Evolutionary conservation across 75 land plant genomes (phyloP).

Genomic region (Ceratopteris richardii): DNA sequence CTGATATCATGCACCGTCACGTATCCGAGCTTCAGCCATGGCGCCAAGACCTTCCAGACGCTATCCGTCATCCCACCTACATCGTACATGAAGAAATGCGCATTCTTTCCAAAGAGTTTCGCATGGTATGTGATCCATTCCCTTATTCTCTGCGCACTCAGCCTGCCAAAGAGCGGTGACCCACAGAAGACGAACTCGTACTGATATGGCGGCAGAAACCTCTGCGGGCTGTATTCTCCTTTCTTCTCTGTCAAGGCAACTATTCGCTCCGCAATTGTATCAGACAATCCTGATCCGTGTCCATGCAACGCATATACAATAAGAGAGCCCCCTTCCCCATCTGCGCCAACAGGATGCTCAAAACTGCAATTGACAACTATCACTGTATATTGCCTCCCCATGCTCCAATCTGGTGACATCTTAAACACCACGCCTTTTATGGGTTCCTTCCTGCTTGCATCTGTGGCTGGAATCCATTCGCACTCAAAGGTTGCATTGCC

Average conservation of each 20-base stretch:
- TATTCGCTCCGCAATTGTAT: conserved; percentile 6
- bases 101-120: conserved; percentile 6
- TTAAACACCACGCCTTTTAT: conserved; percentile 2
- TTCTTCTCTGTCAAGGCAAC: conserved; percentile 4
- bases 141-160: conserved; percentile 14
- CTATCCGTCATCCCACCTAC: conserved; percentile 10
- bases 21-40: conserved; percentile 9
- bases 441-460: background rate
- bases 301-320: conserved; percentile 10
- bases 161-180: conserved; percentile 16
- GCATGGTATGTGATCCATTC: conserved; percentile 29
- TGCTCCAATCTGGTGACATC: conserved; percentile 10
- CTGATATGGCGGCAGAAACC: conserved; percentile 9
- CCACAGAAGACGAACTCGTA: conserved; percentile 24
- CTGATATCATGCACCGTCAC: conserved; percentile 18
- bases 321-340: conserved; percentile 7
- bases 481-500: conserved; percentile 17
- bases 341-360: conserved; percentile 6
- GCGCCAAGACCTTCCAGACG: conserved; percentile 10
- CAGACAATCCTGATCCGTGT: conserved; percentile 10
- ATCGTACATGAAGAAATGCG: conserved; percentile 18
- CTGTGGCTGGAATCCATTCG: conserved; percentile 15
- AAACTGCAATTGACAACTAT: conserved; percentile 11
- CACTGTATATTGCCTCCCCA: conserved; percentile 8
- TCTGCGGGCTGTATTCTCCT: conserved; percentile 1